Percentiles rank a stretch among this genome's conserved stretches.
phyloP scores from a whole-genome alignment of 2,329 filamentous ascomycete genomes.

The Aspergillus sp. region DNA sequence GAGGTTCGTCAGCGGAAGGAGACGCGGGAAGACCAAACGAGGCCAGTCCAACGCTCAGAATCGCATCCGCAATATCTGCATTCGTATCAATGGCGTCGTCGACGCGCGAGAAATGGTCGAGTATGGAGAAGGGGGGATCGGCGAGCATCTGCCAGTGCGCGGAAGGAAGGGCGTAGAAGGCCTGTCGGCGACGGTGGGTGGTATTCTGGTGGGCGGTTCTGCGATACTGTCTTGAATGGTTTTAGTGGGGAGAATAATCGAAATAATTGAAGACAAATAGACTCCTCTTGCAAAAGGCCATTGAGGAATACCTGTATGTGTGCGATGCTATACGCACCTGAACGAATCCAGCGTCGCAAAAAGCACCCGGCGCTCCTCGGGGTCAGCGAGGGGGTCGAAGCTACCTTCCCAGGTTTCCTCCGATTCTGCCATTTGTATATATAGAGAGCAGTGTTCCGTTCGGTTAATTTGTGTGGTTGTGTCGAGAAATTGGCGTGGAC shows the following conservation, averaged over 20 bases:
- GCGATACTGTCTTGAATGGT: constrained; percentile 64
- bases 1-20: constrained; percentile 33
- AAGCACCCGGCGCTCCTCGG: constrained; percentile 73
- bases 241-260: not conserved
- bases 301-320: not conserved
- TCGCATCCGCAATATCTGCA: constrained; percentile 70
- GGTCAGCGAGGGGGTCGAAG: constrained; percentile 62
- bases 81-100: constrained; percentile 88
- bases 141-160: constrained; percentile 78
- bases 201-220: constrained; percentile 80
- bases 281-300: not conserved
- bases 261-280: not conserved
- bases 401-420: constrained; percentile 50
- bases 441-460: not conserved
- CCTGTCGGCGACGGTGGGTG: constrained; percentile 82
- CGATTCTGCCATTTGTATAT: not conserved
- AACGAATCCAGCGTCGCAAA: constrained; percentile 84
- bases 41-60: constrained; percentile 62
- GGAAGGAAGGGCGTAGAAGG: constrained; percentile 84
- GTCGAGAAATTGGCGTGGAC: not conserved
- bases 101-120: constrained; percentile 68
- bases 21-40: constrained; percentile 55
- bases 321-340: constrained; percentile 52
- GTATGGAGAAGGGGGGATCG: constrained; percentile 71
- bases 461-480: not conserved